Percentiles rank a stretch among this genome's conserved stretches.
Conservation (phyloP, 352 stramenopile genomes). For the Globisporangium camurandrum region DNA sequence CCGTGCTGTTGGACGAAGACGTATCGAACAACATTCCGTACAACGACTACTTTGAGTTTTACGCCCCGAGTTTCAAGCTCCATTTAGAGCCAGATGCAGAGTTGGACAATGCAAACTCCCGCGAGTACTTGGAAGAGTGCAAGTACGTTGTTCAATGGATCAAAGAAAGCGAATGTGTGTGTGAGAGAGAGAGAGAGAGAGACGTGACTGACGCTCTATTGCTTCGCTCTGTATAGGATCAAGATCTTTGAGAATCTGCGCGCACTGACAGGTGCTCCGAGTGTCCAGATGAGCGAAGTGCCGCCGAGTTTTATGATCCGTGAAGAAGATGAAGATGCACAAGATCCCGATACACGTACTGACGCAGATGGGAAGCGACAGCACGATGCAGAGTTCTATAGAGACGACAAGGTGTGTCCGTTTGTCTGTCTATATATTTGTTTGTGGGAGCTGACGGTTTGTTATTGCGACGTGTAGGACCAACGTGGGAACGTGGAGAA, state of each 20-base stretch:
- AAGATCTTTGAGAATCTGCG: constrained; percentile 85
- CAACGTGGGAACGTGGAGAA: constrained; percentile 48
- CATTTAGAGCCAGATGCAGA: constrained; percentile 73
- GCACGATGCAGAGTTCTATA: constrained; percentile 80
- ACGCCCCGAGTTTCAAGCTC: constrained; percentile 83
- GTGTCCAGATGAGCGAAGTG: constrained; percentile 73
- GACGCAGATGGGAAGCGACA: constrained; percentile 69
- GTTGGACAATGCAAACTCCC: constrained; percentile 78
- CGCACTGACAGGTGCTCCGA: constrained; percentile 63
- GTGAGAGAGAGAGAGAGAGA: not conserved
- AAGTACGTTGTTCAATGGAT: constrained; percentile 38
- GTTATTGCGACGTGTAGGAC: constrained; percentile 15
- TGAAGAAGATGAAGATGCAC: constrained; percentile 75
- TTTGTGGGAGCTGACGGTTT: not conserved
- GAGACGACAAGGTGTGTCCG: constrained; percentile 50
- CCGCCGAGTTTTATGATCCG: constrained; percentile 63
- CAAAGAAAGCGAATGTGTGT: not conserved
- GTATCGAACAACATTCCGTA: constrained; percentile 95
- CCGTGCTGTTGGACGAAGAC: constrained; percentile 90
- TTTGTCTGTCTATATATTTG: not conserved
- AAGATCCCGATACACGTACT: constrained; percentile 53
- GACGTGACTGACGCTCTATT: not conserved
- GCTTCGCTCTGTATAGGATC: constrained; percentile 24
- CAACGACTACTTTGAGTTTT: constrained; percentile 99
- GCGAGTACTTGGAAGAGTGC: constrained; percentile 79